A percentile compares a stretch with the other conserved stretches of the same genome.
Conservation (phyloP, 306 rosid genomes). For the Trifolium repens region DNA sequence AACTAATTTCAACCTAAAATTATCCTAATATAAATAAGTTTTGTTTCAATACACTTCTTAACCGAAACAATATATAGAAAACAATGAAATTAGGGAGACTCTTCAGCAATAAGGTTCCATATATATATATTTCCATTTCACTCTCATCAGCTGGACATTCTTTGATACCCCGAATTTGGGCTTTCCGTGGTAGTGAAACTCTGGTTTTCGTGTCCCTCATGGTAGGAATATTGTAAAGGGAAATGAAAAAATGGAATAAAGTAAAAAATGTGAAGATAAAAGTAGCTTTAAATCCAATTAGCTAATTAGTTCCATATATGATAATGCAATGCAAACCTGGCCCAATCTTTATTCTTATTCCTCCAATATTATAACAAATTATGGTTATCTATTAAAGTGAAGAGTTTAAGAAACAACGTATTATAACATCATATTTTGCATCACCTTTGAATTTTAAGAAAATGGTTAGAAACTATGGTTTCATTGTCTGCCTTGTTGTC, state of each 20-base stretch:
- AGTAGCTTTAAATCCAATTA: constrained; percentile 56
- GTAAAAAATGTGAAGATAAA: constrained; percentile 47
- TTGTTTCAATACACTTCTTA: no score
- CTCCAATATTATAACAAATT: background rate
- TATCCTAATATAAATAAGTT: no score
- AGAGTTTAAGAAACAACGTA: constrained; percentile 42
- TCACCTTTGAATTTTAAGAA: constrained; percentile 5
- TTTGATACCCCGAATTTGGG: background rate
- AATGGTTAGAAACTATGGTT: constrained; percentile 62
- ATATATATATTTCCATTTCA: background rate
- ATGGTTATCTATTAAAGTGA: constrained; percentile 31
- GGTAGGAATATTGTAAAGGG: constrained; percentile 64
- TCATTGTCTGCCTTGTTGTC: constrained; percentile 65
- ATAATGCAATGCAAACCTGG: constrained; percentile 42
- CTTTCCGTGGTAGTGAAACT: constrained; percentile 50
- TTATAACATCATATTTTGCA: constrained; percentile 25
- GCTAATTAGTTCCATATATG: constrained; percentile 41
- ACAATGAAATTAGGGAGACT: background rate
- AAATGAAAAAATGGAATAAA: constrained; percentile 42
- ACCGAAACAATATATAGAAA: no score
- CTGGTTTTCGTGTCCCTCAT: constrained; percentile 63
- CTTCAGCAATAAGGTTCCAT: background rate
- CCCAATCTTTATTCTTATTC: constrained; percentile 62
- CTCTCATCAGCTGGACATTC: background rate
- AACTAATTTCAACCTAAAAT: no score